Base-by-base conservation (phyloP, 768 basidiomycete species). In the Hypsizygus marmoreus region DNA sequence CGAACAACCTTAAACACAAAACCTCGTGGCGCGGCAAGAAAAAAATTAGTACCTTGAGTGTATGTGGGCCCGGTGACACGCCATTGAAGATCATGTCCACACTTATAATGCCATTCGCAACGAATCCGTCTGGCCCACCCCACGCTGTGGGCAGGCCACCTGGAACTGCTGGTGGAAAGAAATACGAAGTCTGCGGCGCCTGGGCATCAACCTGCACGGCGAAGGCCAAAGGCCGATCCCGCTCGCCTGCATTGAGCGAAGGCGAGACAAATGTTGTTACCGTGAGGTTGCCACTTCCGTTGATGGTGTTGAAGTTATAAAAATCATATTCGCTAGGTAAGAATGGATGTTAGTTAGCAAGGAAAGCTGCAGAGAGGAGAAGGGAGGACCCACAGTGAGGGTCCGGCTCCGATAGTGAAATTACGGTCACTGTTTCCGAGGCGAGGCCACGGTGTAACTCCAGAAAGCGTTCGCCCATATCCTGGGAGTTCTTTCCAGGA, bases 371-470 rank as follows among this genome's bases (percentile, higher is more conserved):
- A 24, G 4, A 16, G 19, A 22, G 5, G 9, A 35, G 26, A 47
- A n/a, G 29, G 11, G 12, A 43, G 23, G 4, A 59, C 78, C 50
- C 50, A 82, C 80, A 86, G 55, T 17, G 73, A 72, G 10, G 86
- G 84, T 1, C 86, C 86, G 5, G 70, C 57, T n/a, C 85, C 86
- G 23, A 74, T 73, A 7, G 77, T 72, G 63, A 83, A 86, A 59
- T 78, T 80, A 4, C 67, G 60, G 40, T 77, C 81, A 40, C 72
- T 67, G 49, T 69, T 70, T 14, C 71, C 72, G 24, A 68, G 62
- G 23, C 70, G 73, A 35, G 72, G 86, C 71, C 75, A 75, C 11
- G 82, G 82, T 3, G 80, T 82, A 20, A 89, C 69, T 8, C 73
- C 85, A 19, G 80, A 82, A 1, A 79, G 63, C 0, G 81, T 84